These are phyloP conservation scores for Termitomyces sp. DNA, from an alignment of 768 basidiomycete species.

Conservation along the genomic window DNA sequence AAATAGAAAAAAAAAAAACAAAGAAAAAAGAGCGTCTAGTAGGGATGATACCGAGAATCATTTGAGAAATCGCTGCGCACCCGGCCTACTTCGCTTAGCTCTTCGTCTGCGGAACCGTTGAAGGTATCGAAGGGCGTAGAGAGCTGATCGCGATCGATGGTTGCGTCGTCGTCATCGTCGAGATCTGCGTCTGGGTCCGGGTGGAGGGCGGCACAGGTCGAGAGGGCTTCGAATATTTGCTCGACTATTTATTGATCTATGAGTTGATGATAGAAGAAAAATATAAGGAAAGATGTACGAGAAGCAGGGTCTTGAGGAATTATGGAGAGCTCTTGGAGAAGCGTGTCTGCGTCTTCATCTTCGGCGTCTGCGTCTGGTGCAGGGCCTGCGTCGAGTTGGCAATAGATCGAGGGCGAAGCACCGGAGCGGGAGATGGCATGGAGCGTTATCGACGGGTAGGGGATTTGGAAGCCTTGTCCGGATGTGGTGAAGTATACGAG, in stretches of 20 bases:
- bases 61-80: constrained; percentile 88
- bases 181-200: constrained; percentile 50
- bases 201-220: constrained; percentile 79
- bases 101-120: constrained; percentile 54
- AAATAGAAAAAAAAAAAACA: constrained; percentile 8
- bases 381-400: constrained; percentile 81
- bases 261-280: not conserved
- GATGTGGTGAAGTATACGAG: constrained; percentile 57
- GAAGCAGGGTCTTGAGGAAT: constrained; percentile 52
- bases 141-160: constrained; percentile 32
- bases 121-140: constrained; percentile 44
- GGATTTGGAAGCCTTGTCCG: constrained; percentile 41
- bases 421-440: constrained; percentile 83
- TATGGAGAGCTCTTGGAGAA: constrained; percentile 81
- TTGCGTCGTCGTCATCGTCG: constrained; percentile 39
- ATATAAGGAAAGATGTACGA: constrained; percentile 43
- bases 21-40: constrained; percentile 54
- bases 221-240: constrained; percentile 81
- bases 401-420: constrained; percentile 72
- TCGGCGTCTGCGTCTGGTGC: constrained; percentile 12
- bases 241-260: constrained; percentile 50
- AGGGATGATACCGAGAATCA: constrained; percentile 75
- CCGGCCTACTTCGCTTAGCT: constrained; percentile 85
- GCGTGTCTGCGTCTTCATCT: constrained; percentile 26
- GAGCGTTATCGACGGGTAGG: constrained; percentile 87